A percentile compares a stretch with the other conserved stretches of the same genome.
These are phyloP conservation scores for Pseudopithomyces chartarum DNA, from an alignment of 2,329 filamentous ascomycete genomes.

Conservation along the genomic window DNA sequence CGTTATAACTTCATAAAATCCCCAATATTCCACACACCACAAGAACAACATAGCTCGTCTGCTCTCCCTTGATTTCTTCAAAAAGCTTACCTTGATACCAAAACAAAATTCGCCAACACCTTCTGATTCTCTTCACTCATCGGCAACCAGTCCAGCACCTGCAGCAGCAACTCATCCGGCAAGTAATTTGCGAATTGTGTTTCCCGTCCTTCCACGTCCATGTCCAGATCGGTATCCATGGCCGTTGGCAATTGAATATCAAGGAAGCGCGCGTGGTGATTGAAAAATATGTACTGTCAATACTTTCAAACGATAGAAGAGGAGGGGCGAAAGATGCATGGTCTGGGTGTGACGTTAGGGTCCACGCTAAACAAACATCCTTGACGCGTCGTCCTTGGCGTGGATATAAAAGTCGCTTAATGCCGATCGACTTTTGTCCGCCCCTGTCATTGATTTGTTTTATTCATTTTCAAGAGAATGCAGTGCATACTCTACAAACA, in stretches of 20 bases:
- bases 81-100: constrained; percentile 43
- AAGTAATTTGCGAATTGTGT: constrained; percentile 45
- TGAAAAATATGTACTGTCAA: background rate
- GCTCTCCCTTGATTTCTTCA: too few relatives aligned
- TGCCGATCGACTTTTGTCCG: too few relatives aligned
- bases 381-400: too few relatives aligned
- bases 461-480: too few relatives aligned
- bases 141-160: constrained; percentile 54
- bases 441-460: too few relatives aligned
- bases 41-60: background rate
- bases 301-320: too few relatives aligned
- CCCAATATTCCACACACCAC: background rate
- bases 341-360: too few relatives aligned
- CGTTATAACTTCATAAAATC: background rate
- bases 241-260: too few relatives aligned
- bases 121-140: constrained; percentile 47
- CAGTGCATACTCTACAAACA: too few relatives aligned
- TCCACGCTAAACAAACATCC: too few relatives aligned
- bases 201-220: background rate
- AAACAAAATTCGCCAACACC: constrained; percentile 57
- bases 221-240: background rate
- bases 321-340: too few relatives aligned
- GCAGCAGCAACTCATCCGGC: constrained; percentile 59
- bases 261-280: background rate
- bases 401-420: too few relatives aligned